Evolutionary conservation across 1,284 basidiomycete genomes (phyloP).

Genomic region (Tylopilus orsonianus): DNA sequence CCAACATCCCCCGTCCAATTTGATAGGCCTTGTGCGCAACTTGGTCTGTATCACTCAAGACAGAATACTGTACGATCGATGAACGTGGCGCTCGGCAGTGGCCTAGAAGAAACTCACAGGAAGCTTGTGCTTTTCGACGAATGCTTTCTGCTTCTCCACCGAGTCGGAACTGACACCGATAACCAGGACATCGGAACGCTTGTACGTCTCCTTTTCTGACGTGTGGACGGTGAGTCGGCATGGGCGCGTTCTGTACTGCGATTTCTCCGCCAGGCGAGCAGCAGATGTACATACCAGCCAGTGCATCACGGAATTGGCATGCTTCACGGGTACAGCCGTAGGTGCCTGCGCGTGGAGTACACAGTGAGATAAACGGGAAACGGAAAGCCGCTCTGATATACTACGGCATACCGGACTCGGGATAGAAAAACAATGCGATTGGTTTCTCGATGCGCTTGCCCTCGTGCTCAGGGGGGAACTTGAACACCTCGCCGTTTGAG

Average conservation of each 20-base stretch:
- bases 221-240: neutral
- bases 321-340: conserved; percentile 78
- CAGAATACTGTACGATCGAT: conserved; percentile 53
- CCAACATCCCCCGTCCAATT: conserved; percentile 64
- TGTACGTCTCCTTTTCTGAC: conserved; percentile 66
- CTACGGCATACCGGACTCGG: conserved; percentile 48
- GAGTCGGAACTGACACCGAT: conserved; percentile 72
- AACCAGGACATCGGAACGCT: conserved; percentile 59
- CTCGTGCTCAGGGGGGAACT: conserved; percentile 46
- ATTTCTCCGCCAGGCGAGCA: neutral
- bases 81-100: neutral
- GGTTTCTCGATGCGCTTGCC: conserved; percentile 47
- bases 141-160: conserved; percentile 68
- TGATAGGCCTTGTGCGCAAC: conserved; percentile 62
- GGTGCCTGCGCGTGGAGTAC: conserved; percentile 46
- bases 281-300: conserved; percentile 48
- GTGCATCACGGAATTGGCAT: conserved; percentile 75
- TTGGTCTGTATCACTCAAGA: conserved; percentile 69
- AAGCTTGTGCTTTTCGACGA: conserved; percentile 71
- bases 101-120: conserved; percentile 42
- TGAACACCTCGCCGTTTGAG: conserved; percentile 48
- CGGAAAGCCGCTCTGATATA: neutral
- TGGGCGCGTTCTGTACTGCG: neutral
- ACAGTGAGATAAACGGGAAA: conserved; percentile 6
- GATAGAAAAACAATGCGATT: conserved; percentile 75